These are phyloP conservation scores for Friedmanniomyces endolithicus DNA, from an alignment of 495 filamentous ascomycete genomes.

Conservation along the genomic window DNA sequence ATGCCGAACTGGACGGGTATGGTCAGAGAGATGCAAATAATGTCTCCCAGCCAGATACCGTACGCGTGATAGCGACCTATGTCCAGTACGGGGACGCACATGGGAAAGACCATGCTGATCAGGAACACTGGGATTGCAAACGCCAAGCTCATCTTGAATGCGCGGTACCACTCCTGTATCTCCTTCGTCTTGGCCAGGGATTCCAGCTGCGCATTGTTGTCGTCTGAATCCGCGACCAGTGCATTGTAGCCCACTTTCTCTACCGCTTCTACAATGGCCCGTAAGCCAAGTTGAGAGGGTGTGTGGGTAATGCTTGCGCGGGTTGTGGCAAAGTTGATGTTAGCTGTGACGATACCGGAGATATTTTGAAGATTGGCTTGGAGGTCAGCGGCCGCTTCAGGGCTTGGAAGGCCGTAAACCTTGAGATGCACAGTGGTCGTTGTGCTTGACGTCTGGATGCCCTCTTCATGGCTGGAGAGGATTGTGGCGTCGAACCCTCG, in stretches of 20 bases:
- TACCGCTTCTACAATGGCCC: conserved; percentile 67
- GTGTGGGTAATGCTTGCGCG: conserved; percentile 59
- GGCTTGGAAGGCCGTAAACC: conserved; percentile 66
- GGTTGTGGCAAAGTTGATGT: conserved; percentile 55
- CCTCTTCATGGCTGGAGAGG: conserved; percentile 43
- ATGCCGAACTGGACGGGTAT: conserved; percentile 95
- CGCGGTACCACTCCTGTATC: conserved; percentile 78
- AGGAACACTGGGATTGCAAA: conserved; percentile 90
- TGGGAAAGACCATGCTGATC: conserved; percentile 74
- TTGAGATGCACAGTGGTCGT: conserved; percentile 56
- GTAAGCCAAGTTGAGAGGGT: conserved; percentile 59
- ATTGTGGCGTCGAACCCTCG: conserved; percentile 83
- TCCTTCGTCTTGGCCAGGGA: conserved; percentile 93
- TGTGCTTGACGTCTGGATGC: conserved; percentile 35
- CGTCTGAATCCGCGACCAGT: conserved; percentile 75
- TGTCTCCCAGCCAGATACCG: conserved; percentile 77
- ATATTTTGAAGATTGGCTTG: conserved; percentile 53
- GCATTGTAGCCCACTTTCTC: conserved; percentile 77
- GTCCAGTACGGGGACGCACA: conserved; percentile 42
- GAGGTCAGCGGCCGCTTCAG: conserved; percentile 53
- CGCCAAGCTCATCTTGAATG: conserved; percentile 57
- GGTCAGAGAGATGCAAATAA: conserved; percentile 70
- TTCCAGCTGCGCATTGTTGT: conserved; percentile 93
- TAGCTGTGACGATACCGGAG: conserved; percentile 59
- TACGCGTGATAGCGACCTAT: conserved; percentile 50